These are phyloP conservation scores for Eucalyptus brandiana DNA, from an alignment of 345 rosid species.

Conservation along the genomic window DNA sequence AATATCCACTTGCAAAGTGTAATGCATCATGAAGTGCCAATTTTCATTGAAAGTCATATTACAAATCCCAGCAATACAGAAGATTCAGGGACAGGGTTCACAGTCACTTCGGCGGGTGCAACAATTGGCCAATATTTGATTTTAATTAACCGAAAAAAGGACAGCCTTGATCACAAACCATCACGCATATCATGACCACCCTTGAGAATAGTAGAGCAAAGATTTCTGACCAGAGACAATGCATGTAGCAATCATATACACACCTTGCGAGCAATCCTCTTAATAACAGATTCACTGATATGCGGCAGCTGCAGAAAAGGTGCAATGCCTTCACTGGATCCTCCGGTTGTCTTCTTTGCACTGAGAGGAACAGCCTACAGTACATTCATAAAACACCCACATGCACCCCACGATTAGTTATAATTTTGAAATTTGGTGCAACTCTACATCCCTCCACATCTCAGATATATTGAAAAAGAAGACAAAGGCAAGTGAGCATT, in stretches of 20 bases:
- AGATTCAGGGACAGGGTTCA: background rate
- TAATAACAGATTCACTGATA: conserved; percentile 69
- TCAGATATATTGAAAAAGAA: background rate
- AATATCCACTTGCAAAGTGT: background rate
- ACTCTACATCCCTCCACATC: background rate
- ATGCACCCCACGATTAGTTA: background rate
- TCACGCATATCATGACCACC: background rate
- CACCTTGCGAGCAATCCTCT: conserved; percentile 92
- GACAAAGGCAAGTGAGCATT: background rate
- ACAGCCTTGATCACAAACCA: background rate
- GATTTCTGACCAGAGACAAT: background rate
- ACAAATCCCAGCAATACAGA: background rate
- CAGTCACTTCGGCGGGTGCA: background rate
- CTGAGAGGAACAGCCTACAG: conserved; percentile 94
- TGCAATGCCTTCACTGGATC: conserved; percentile 80
- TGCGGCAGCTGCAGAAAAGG: conserved; percentile 95
- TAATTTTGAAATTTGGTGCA: background rate
- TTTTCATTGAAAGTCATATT: background rate
- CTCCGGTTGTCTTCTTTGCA: conserved; percentile 84
- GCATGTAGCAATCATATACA: background rate
- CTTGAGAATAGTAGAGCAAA: background rate
- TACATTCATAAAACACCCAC: background rate
- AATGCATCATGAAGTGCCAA: background rate
- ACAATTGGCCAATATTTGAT: background rate
- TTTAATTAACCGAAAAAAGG: background rate